Conservation (phyloP, 495 filamentous ascomycete genomes). For the Parathielavia appendiculata region DNA sequence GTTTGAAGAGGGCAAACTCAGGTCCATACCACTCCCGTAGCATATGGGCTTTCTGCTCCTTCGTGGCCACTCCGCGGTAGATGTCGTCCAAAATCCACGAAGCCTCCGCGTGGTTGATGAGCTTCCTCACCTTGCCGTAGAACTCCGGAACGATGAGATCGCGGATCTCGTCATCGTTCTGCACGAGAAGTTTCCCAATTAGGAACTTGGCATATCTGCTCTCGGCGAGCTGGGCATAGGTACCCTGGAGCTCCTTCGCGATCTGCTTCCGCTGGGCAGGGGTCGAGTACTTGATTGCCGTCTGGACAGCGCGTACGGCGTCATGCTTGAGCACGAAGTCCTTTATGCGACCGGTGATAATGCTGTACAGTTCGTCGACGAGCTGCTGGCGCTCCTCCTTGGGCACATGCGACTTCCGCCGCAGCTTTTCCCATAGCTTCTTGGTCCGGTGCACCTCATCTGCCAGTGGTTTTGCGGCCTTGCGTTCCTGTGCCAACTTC, state of each 20-base stretch:
- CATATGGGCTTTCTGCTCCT: constrained; percentile 70
- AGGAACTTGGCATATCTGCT: constrained; percentile 96
- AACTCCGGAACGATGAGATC: constrained; percentile 90
- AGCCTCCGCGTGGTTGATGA: constrained; percentile 93
- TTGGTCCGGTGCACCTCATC: constrained; percentile 85
- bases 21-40: constrained; percentile 95
- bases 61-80: constrained; percentile 78
- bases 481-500: constrained; percentile 78
- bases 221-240: constrained; percentile 78
- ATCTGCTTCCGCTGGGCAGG: constrained; percentile 78
- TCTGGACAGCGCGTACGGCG: constrained; percentile 89
- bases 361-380: constrained; percentile 80
- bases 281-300: constrained; percentile 91
- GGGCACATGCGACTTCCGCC: constrained; percentile 85
- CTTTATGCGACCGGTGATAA: constrained; percentile 82
- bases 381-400: constrained; percentile 78
- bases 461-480: constrained; percentile 85
- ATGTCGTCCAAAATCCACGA: constrained; percentile 97
- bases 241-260: constrained; percentile 77
- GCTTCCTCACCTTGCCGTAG: constrained; percentile 80
- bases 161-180: constrained; percentile 76
- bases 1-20: constrained; percentile 80
- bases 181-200: constrained; percentile 87
- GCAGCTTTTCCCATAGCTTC: constrained; percentile 91
- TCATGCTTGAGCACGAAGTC: constrained; percentile 99